Conservation (phyloP, 2,329 filamentous ascomycete genomes). For the Paecilomyces formosus region DNA sequence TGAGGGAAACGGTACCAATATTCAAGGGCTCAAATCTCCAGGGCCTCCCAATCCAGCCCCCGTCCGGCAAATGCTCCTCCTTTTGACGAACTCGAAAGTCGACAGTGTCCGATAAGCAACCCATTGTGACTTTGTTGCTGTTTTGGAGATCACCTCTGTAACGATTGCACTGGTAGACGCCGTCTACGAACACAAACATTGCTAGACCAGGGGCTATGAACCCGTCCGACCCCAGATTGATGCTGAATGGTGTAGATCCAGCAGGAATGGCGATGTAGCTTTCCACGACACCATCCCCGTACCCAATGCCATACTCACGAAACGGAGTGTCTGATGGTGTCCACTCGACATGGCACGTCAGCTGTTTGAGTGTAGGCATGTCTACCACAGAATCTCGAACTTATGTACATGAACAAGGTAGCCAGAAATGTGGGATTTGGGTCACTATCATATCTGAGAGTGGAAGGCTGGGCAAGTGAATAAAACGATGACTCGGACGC, state of each 20-base stretch:
- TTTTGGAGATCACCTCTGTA: slow-evolving; percentile 38
- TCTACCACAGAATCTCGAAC: slow-evolving; percentile 3
- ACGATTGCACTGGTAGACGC: slow-evolving; percentile 51
- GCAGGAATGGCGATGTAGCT: slow-evolving; percentile 45
- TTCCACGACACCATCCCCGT: slow-evolving; percentile 46
- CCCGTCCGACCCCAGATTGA: slow-evolving; percentile 42
- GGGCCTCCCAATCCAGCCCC: slow-evolving; percentile 42
- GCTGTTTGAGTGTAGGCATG: slow-evolving; percentile 49
- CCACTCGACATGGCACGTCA: slow-evolving; percentile 46
- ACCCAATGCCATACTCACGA: slow-evolving; percentile 43
- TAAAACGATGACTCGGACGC: too few relatives aligned
- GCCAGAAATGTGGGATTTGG: neutral
- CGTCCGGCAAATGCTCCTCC: slow-evolving; percentile 41
- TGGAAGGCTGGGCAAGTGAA: neutral
- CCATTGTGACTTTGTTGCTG: slow-evolving; percentile 12
- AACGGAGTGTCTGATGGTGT: slow-evolving; percentile 35
- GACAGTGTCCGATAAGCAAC: slow-evolving; percentile 28
- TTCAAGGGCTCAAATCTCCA: slow-evolving; percentile 48
- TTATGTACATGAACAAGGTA: neutral
- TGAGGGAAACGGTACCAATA: slow-evolving; percentile 32
- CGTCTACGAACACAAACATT: slow-evolving; percentile 51
- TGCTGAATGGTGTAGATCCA: slow-evolving; percentile 38
- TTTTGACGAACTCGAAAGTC: slow-evolving; percentile 48
- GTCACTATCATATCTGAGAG: neutral
- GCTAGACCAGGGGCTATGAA: slow-evolving; percentile 49